These are phyloP conservation scores for Leptomonas seymouri DNA, from an alignment of 208 protist genomes.

Conservation along the genomic window DNA sequence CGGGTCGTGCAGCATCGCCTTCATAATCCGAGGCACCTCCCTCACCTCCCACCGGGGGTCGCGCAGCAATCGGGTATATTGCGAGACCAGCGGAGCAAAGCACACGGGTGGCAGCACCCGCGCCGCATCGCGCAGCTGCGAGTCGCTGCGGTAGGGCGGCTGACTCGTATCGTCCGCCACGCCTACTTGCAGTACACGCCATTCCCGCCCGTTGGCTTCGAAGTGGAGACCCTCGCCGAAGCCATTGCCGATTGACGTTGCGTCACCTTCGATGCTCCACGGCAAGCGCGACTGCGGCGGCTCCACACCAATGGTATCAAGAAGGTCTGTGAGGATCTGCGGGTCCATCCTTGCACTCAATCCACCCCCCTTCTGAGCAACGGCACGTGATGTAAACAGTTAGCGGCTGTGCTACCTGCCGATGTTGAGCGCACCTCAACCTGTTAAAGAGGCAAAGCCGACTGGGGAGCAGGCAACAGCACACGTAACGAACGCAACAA, in stretches of 20 bases:
- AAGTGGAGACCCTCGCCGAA: slow-evolving; percentile 23
- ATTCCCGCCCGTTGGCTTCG: slow-evolving; percentile 35
- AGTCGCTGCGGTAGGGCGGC: slow-evolving; percentile 27
- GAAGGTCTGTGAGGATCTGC: slow-evolving; percentile 22
- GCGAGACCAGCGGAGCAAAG: slow-evolving; percentile 34
- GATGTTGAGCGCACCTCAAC: too few species aligned
- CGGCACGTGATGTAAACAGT: too few species aligned
- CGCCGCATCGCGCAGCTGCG: slow-evolving; percentile 35
- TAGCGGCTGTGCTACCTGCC: too few species aligned
- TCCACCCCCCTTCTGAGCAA: too few species aligned
- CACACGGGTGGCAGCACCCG: slow-evolving; percentile 39
- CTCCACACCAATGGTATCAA: slow-evolving; percentile 24
- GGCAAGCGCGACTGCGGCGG: slow-evolving; percentile 2
- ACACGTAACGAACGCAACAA: too few species aligned
- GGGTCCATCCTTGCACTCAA: too few species aligned
- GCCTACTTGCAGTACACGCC: slow-evolving; percentile 31
- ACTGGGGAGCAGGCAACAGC: too few species aligned
- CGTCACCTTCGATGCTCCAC: slow-evolving; percentile 19
- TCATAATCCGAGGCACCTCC: slow-evolving; percentile 49
- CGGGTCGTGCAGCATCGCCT: slow-evolving; percentile 62
- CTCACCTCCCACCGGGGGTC: slow-evolving; percentile 36
- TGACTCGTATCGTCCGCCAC: slow-evolving; percentile 23
- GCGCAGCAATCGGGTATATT: slow-evolving; percentile 41
- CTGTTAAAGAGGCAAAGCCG: too few species aligned
- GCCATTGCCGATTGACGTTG: neutral